These are phyloP conservation scores for Globisporangium camurandrum DNA, from an alignment of 352 stramenopile species.

Conservation along the genomic window DNA sequence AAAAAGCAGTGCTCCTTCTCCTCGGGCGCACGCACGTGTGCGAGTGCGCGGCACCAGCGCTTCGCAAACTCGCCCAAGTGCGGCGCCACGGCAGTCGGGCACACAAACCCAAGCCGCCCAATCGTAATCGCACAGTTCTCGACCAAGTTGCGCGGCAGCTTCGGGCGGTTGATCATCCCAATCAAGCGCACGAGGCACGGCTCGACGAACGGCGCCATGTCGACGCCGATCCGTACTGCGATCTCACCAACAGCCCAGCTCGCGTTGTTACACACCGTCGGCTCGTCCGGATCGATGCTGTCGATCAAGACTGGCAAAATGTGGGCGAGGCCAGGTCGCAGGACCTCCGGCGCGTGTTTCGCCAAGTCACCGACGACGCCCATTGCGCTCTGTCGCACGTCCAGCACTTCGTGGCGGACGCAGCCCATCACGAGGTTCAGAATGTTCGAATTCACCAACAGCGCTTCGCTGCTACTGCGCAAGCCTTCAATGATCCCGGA, in stretches of 20 bases:
- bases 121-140: constrained; percentile 90
- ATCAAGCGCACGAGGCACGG: constrained; percentile 61
- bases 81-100: constrained; percentile 70
- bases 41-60: constrained; percentile 83
- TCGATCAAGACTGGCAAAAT: constrained; percentile 81
- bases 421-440: constrained; percentile 85
- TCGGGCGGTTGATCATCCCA: constrained; percentile 83
- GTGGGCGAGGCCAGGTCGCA: constrained; percentile 64
- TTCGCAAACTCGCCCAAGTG: constrained; percentile 84
- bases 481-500: constrained; percentile 87
- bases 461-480: constrained; percentile 56
- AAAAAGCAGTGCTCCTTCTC: constrained; percentile 90
- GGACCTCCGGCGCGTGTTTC: constrained; percentile 70
- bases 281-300: constrained; percentile 83
- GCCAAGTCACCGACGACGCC: constrained; percentile 85
- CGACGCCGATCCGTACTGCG: constrained; percentile 71
- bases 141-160: constrained; percentile 80
- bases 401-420: constrained; percentile 78
- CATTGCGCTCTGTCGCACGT: constrained; percentile 87
- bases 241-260: constrained; percentile 90
- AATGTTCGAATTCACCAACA: constrained; percentile 80
- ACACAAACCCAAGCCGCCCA: constrained; percentile 81
- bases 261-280: constrained; percentile 90
- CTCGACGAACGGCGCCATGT: constrained; percentile 82
- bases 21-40: constrained; percentile 70